Evolutionary conservation across 345 rosid species (phyloP), one percentile per base, ranked within the genome.

Genomic region (Arabidopsis suecica): DNA sequence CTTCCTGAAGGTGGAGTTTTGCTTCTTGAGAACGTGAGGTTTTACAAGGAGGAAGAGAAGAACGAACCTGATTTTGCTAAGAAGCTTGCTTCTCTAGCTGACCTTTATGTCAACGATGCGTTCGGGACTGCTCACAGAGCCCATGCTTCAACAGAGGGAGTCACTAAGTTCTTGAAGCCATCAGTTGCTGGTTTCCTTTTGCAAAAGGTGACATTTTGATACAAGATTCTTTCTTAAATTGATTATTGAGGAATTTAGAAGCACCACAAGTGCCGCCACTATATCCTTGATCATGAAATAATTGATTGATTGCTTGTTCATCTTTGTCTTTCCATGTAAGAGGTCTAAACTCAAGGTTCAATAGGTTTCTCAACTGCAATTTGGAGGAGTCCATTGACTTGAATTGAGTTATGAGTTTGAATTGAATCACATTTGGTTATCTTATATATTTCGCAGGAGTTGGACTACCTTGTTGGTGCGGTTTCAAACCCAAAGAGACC

Each of bases 391-490:
- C 42, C 42, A 10, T 40, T 10, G 12, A 3, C 42, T 8, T 40
- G 42, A 40, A 40, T 10, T 40, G 42, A 40, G 42, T 40, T 40
- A 40, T 40, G 13, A 9, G 11, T 40, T 40, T 28, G 32, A 28
- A 28, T 28, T 28, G 32, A 28, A 0, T 28, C 32, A 28, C 4
- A 28, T 28, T 28, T 28, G 32, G 32, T 28, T 28, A 28, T 28
- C 4, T 28, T 28, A 28, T 28, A 28, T 28, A 3, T 28, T 28
- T 28, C 32, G 4, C 32, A 47, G 51, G 98, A 94, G 82, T 84
- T 94, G 60, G 97, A 94, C 71, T 94, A 94, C 81, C 98, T 94
- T 73, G 98, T 84, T 67, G 98, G 98, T 40, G 98, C 97, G 25
- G 97, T 94, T 75, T 70, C 94, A 36, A 87, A 44, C 81, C 98